Base-by-base conservation (phyloP, 768 basidiomycete species). In the Rubroboletus satanas region DNA sequence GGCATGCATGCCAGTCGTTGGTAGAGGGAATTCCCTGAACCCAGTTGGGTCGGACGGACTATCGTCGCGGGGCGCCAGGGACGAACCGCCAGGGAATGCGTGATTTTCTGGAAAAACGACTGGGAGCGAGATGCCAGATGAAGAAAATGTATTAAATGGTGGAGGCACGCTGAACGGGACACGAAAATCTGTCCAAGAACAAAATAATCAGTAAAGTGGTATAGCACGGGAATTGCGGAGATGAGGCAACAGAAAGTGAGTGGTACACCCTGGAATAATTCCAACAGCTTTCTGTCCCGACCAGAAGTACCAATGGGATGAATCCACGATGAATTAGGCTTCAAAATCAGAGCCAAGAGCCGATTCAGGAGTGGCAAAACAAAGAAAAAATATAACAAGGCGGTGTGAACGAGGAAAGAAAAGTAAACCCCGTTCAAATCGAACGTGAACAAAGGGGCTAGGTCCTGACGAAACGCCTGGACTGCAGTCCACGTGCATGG, bases 11-110 rank as follows among this genome's bases (percentile, higher is more conserved):
- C 45, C 33, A n/a, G 32, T 15, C 3, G 39, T 12, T 15, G 7
- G 38, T 11, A 7, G 45, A 36, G 29, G 49, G 32, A 36, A 38
- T 9, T 46, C 35, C 15, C 32, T 48, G 9, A 51, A 45, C 14
- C 53, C 42, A 21, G 41, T 14, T 32, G 49, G 53, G 49, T 58
- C 18, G 12, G 37, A 32, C 12, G 7, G 47, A 21, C 45, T 52
- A 10, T 51, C 55, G 47, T 59, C 39, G 26, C 36, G 41, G 9
- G 51, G 33, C 51, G 59, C 62, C 29, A 48, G 43, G n/a, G 49
- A 31, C 7, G 28, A 17, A 18, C 15, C 23, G 10, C 23, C 11
- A 36, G 23, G 37, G 4, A 42, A 36, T 14, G 56, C 28, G 44
- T 21, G 37, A 18, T 6, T 48, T 41, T 28, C 44, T 18, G 42